Conservation (phyloP, 306 rosid species). For the Lathyrus sativus region DNA sequence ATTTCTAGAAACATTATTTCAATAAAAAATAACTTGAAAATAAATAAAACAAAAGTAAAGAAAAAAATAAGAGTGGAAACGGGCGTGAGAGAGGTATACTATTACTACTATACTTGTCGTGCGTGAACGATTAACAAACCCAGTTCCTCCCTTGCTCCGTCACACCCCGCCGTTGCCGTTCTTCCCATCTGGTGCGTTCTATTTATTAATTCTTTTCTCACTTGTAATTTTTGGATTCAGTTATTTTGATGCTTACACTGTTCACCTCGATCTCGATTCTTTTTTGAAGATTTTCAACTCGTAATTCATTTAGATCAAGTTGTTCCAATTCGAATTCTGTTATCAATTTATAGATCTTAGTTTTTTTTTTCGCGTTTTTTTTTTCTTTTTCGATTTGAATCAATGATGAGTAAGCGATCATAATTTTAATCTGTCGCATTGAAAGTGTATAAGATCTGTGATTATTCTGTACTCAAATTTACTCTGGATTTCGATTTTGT, state of each 20-base stretch:
- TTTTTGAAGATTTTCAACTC: neutral
- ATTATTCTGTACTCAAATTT: constrained; percentile 6
- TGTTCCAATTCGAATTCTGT: constrained; percentile 12
- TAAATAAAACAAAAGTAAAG: neutral
- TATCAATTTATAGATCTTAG: constrained; percentile 31
- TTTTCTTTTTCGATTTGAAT: constrained; percentile 30
- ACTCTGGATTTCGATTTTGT: neutral
- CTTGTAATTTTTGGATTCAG: neutral
- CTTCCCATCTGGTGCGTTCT: constrained; percentile 36
- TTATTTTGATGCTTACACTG: constrained; percentile 11
- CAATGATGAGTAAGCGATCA: constrained; percentile 1
- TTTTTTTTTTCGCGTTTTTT: neutral
- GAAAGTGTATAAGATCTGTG: constrained; percentile 31
- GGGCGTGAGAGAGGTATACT: neutral
- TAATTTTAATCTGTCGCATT: constrained; percentile 14
- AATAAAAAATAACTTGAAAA: neutral
- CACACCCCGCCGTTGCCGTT: constrained; percentile 13
- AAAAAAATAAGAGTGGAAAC: constrained; percentile 4
- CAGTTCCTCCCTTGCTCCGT: constrained; percentile 28
- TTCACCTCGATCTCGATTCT: constrained; percentile 31
- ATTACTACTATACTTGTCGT: neutral
- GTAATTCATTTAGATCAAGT: constrained; percentile 8
- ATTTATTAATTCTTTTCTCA: neutral
- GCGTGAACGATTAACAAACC: neutral
- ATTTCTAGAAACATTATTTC: too few relatives aligned